These are phyloP conservation scores for Geranomyces variabilis DNA, from an alignment of 192 early-diverging fungal genomes.

Conservation along the genomic window DNA sequence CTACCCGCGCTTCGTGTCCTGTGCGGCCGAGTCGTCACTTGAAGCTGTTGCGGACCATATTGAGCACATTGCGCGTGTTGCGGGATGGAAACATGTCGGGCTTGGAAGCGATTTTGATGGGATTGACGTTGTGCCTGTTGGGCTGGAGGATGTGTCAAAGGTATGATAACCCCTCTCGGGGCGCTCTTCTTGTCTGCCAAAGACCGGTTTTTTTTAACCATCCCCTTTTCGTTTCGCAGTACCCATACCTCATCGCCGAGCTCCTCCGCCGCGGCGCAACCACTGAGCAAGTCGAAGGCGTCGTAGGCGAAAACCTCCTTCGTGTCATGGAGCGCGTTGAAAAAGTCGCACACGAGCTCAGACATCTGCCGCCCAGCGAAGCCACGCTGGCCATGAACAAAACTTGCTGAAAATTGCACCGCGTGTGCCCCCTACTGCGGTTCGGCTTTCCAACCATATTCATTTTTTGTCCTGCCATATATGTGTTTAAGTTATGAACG, in stretches of 20 bases:
- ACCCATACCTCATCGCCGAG: slow-evolving; percentile 51
- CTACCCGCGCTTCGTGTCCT: slow-evolving; percentile 51
- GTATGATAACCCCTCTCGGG: too few species aligned
- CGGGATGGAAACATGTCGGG: slow-evolving; percentile 60
- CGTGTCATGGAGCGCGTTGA: slow-evolving; percentile 46
- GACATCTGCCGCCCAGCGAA: slow-evolving; percentile 13
- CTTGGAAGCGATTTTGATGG: slow-evolving; percentile 72
- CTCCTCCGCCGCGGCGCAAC: slow-evolving; percentile 43
- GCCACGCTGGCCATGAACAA: slow-evolving; percentile 15
- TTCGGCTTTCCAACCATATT: too few species aligned
- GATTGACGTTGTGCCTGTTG: slow-evolving; percentile 48
- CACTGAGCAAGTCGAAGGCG: slow-evolving; percentile 45
- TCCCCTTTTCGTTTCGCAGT: slow-evolving; percentile 15
- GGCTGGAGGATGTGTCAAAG: slow-evolving; percentile 64
- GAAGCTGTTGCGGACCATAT: slow-evolving; percentile 62
- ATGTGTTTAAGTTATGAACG: too few species aligned
- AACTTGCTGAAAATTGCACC: slow-evolving; percentile 21
- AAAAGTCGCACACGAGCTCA: slow-evolving; percentile 20
- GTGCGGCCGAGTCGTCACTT: slow-evolving; percentile 40
- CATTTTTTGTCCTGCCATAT: too few species aligned
- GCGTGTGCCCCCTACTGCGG: too few species aligned
- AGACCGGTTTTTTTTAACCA: too few species aligned
- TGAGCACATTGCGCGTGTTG: slow-evolving; percentile 53
- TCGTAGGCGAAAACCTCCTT: slow-evolving; percentile 48
- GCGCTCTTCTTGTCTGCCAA: too few species aligned